A percentile compares a stretch with the other conserved stretches of the same genome.
Evolutionary conservation across 257 asterid species (phyloP).

Genomic region (Mitragyna speciosa): DNA sequence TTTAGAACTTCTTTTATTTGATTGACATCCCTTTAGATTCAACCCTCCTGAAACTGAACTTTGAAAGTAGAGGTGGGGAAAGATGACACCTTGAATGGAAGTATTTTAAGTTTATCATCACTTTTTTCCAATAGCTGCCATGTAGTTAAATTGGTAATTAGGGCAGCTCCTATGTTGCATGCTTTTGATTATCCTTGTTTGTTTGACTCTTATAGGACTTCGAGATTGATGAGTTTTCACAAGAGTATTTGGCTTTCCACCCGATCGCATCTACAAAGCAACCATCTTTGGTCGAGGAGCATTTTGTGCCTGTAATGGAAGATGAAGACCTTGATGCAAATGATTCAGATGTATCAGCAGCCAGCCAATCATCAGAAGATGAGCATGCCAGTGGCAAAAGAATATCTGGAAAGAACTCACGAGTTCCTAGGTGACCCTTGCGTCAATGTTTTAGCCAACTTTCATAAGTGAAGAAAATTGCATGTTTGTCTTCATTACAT

Average conservation of each 20-base stretch:
- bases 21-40: not conserved
- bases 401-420: constrained; percentile 43
- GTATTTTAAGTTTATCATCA: too few species aligned
- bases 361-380: constrained; percentile 47
- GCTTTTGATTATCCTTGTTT: constrained; percentile 9
- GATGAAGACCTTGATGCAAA: constrained; percentile 53
- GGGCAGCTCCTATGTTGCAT: not conserved
- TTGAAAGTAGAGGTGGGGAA: not conserved
- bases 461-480: not conserved
- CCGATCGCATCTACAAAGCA: constrained; percentile 65
- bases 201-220: constrained; percentile 56
- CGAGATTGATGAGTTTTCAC: constrained; percentile 72
- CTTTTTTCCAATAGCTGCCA: not conserved
- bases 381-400: constrained; percentile 33
- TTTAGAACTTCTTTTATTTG: not conserved
- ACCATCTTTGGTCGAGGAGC: constrained; percentile 72
- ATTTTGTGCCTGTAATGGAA: constrained; percentile 65
- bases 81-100: not conserved
- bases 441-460: not conserved
- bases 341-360: constrained; percentile 58
- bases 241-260: constrained; percentile 70
- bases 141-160: not conserved
- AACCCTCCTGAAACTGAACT: not conserved
- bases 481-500: not conserved
- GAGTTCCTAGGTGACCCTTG: constrained; percentile 58